Evolutionary conservation across 1,284 basidiomycete species (phyloP), one percentile per base, ranked within the genome.

Genomic region (Cutaneotrichosporon dermatis): DNA sequence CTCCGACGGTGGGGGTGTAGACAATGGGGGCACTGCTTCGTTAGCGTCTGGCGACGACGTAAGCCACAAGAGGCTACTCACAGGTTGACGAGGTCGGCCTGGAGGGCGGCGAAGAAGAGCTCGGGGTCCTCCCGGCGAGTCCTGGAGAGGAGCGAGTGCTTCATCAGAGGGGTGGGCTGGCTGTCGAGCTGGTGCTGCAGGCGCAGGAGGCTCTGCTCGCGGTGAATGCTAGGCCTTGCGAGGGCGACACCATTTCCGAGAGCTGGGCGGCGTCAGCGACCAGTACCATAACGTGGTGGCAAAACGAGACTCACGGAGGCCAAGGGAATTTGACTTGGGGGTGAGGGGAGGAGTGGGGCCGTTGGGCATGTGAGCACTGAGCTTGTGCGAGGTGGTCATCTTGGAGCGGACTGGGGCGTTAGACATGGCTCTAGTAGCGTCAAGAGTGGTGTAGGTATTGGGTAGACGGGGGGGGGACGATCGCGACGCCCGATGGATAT

Each of bases 1-100:
- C 90, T 44, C 93, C 94, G 48, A 97, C 92, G 44, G 86, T 87
- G 0, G 93, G 93, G 0, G 94, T 96, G 78, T 96, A 96, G 63
- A 94, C 91, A 64, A 94, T 80, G 46, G 92, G 88, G 25, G 90
- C 73, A 44, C 72, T 74, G 50, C 2, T 25, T 25, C 25, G 25
- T 25, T 25, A 25, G 25, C 25, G 25, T 25, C 25, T 25, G 25
- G 25, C 25, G 25, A 25, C 25, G 25, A 25, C 25, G 25, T 25
- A 25, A 25, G 25, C 25, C 11, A 45, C 15, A 11, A 6, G 12
- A 10, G 16, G 4, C 13, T 11, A 73, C 74, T 66, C 51, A 76
- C 74, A 76, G 68, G 53, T 69, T 69, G 54, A 61, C 68, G 42
- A 77, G 64, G 57, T 76, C 74, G 50, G 69, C 69, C 52, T 64